phyloP scores from a whole-genome alignment of 2,329 filamentous ascomycete species.

The Penicillium vulpinum region DNA sequence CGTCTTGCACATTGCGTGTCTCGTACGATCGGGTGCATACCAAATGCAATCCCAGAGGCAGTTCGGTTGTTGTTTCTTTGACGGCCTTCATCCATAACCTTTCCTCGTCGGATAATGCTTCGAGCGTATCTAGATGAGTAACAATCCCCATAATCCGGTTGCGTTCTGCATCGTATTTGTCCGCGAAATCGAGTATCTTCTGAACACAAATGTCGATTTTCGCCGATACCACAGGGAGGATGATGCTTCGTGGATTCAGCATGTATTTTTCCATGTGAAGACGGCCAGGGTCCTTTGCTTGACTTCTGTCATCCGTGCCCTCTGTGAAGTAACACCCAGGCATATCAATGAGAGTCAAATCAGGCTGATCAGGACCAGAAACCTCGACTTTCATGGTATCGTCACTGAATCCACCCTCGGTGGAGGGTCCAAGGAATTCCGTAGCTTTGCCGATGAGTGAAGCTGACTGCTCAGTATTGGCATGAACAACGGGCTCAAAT shows the following conservation, averaged over 20 bases:
- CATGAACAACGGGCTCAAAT: constrained; percentile 1
- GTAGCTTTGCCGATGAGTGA: constrained; percentile 56
- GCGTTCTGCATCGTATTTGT: constrained; percentile 32
- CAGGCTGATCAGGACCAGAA: constrained; percentile 59
- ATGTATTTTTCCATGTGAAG: constrained; percentile 56
- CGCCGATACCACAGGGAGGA: constrained; percentile 57
- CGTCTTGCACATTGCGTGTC: neutral
- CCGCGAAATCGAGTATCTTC: constrained; percentile 53
- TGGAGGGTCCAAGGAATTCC: constrained; percentile 51
- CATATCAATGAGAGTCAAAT: constrained; percentile 63
- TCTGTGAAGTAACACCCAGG: constrained; percentile 59
- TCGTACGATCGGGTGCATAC: neutral
- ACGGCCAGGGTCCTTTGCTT: constrained; percentile 55
- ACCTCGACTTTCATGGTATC: constrained; percentile 62
- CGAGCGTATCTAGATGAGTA: constrained; percentile 49
- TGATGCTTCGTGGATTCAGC: constrained; percentile 58
- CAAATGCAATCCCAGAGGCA: constrained; percentile 50
- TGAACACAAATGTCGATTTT: constrained; percentile 58
- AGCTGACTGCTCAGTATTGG: constrained; percentile 36
- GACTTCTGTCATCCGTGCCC: constrained; percentile 50
- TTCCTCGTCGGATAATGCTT: constrained; percentile 39
- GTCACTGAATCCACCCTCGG: constrained; percentile 30
- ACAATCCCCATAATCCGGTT: constrained; percentile 48
- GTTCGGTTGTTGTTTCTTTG: constrained; percentile 42
- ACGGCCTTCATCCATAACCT: constrained; percentile 38